These are phyloP conservation scores for Arctium minus DNA, from an alignment of 129 eudicot species.

Conservation along the genomic window DNA sequence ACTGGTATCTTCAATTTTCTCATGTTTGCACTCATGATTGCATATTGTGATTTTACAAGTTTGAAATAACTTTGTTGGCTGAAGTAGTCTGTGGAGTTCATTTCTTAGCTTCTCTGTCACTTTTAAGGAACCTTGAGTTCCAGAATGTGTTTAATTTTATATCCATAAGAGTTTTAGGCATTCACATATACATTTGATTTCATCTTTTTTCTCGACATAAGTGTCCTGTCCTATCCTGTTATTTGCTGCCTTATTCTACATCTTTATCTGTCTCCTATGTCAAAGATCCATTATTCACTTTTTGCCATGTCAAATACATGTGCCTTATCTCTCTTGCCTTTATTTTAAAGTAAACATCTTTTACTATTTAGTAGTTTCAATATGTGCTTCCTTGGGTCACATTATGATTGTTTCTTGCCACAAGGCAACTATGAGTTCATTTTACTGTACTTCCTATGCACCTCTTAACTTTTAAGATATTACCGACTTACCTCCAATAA, in stretches of 20 bases:
- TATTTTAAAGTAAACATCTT: neutral
- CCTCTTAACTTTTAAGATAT: neutral
- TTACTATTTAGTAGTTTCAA: neutral
- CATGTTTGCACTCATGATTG: neutral
- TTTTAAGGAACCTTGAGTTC: neutral
- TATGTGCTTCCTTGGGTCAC: neutral
- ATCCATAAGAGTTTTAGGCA: neutral
- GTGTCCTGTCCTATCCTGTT: neutral
- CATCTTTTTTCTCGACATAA: neutral
- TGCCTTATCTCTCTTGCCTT: neutral
- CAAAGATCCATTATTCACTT: neutral
- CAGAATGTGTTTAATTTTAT: neutral
- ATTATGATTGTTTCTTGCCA: neutral
- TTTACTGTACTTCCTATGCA: neutral
- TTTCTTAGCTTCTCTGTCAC: neutral
- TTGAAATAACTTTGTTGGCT: neutral
- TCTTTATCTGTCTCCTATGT: neutral
- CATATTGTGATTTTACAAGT: neutral
- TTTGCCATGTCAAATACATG: neutral
- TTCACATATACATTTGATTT: neutral
- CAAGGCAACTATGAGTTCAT: neutral
- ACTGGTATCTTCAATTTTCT: neutral
- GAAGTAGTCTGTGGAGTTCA: neutral
- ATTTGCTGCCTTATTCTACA: neutral
- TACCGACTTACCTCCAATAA: neutral